A percentile compares a stretch with the other conserved stretches of the same genome.
Evolutionary conservation across 192 early-diverging fungal genomes (phyloP).

Genomic region (Kappamyces sp.): DNA sequence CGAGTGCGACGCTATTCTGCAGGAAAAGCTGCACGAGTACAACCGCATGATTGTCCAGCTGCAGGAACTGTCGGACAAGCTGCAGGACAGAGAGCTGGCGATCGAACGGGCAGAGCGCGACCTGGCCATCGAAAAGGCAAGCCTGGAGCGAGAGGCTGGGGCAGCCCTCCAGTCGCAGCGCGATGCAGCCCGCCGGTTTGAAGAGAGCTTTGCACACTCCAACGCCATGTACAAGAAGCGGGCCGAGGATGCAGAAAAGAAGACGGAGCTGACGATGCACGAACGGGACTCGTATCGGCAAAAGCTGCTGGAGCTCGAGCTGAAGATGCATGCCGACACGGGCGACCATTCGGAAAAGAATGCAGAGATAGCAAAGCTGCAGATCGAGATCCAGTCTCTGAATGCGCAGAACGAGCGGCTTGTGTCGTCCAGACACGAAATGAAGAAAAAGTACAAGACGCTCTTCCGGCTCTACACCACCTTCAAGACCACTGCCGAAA

Average conservation of each 20-base stretch:
- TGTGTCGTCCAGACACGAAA: constrained; percentile 3
- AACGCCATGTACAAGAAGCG: background rate
- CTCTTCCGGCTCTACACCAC: constrained; percentile 4
- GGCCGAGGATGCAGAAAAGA: constrained; percentile 11
- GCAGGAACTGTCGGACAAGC: constrained; percentile 4
- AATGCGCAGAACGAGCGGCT: background rate
- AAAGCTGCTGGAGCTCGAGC: background rate
- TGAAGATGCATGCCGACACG: background rate
- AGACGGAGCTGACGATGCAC: background rate
- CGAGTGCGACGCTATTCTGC: constrained; percentile 24
- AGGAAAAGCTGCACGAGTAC: constrained; percentile 19
- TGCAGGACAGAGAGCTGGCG: constrained; percentile 1
- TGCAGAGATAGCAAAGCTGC: constrained; percentile 8
- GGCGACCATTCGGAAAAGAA: constrained; percentile 1
- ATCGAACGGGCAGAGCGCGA: constrained; percentile 13
- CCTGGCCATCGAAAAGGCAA: background rate
- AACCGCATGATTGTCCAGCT: background rate
- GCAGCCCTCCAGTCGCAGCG: background rate
- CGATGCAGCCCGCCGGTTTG: constrained; percentile 6
- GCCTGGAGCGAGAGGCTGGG: constrained; percentile 3
- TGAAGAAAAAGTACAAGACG: constrained; percentile 16
- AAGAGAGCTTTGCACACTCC: background rate
- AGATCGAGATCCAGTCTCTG: background rate
- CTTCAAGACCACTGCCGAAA: constrained; percentile 21
- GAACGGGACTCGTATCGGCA: constrained; percentile 2